Conservation (phyloP, 1,284 basidiomycete genomes). For the Trametes hirsuta region DNA sequence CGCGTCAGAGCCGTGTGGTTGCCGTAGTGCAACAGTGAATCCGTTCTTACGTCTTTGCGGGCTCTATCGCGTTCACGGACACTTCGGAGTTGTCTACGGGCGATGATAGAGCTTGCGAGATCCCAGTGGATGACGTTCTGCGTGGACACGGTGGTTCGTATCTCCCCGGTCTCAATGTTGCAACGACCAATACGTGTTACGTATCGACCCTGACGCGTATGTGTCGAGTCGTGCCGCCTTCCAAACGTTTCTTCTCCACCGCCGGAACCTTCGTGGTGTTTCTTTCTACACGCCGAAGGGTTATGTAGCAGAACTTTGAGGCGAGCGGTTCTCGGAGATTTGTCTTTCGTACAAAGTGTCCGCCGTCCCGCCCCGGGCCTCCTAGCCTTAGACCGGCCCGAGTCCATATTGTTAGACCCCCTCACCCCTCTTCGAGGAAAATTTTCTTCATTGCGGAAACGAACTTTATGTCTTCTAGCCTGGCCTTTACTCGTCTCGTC, state of each 20-base stretch:
- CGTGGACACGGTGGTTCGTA: background rate
- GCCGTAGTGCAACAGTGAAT: too few relatives aligned
- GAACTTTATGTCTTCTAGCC: constrained; percentile 2
- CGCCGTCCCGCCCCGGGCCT: background rate
- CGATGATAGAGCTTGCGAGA: background rate
- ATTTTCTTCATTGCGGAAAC: constrained; percentile 1
- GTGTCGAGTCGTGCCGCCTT: background rate
- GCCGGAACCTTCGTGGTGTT: background rate
- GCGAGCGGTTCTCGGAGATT: background rate
- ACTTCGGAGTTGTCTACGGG: background rate
- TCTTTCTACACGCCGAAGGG: background rate
- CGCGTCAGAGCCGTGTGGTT: too few relatives aligned
- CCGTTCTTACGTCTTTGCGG: too few relatives aligned
- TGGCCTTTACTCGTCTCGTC: background rate
- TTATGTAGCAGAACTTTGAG: background rate
- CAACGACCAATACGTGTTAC: too few relatives aligned
- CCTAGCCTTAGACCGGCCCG: constrained; percentile 1
- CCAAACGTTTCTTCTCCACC: background rate
- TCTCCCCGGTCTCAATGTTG: background rate
- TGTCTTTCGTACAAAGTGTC: background rate
- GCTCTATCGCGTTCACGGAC: constrained; percentile 1
- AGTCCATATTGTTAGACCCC: background rate
- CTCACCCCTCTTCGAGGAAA: background rate
- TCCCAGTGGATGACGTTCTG: background rate
- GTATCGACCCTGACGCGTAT: too few relatives aligned